phyloP scores from a whole-genome alignment of 2,329 filamentous ascomycete species.

The Thielaviopsis musarum region DNA sequence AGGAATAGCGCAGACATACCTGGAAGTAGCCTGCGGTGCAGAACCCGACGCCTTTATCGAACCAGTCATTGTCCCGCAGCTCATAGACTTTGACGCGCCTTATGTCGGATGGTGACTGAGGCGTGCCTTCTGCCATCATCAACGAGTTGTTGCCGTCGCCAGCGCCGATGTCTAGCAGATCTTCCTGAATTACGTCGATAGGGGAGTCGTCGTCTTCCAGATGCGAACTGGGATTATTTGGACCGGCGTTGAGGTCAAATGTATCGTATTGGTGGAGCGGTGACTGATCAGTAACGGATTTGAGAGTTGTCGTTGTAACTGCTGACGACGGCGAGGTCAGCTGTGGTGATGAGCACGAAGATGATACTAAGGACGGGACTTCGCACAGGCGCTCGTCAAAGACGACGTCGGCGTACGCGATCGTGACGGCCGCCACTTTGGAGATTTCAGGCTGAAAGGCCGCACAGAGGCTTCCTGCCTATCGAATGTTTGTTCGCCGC shows the following conservation, averaged over 20 bases:
- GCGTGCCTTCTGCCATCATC: constrained; percentile 58
- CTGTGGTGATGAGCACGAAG: not conserved
- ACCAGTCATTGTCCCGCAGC: constrained; percentile 97
- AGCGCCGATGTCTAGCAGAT: not conserved
- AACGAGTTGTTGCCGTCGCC: constrained; percentile 34
- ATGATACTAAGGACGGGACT: constrained; percentile 1
- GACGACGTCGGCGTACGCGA: constrained; percentile 9
- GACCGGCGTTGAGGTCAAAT: constrained; percentile 1
- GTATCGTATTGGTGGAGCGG: not conserved
- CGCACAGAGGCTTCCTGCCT: constrained; percentile 7
- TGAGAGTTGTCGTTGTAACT: not conserved
- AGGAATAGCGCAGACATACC: constrained; percentile 34
- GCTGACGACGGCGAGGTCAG: not conserved
- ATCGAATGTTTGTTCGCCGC: not conserved
- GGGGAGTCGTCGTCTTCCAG: not conserved
- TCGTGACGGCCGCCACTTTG: constrained; percentile 10
- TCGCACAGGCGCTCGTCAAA: constrained; percentile 12
- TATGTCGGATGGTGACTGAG: constrained; percentile 49
- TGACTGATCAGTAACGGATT: not conserved
- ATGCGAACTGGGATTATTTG: not conserved
- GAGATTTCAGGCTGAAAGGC: not conserved
- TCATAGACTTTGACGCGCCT: constrained; percentile 97
- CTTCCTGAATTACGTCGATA: constrained; percentile 5
- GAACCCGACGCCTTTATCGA: constrained; percentile 90
- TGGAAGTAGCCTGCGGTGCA: constrained; percentile 62